Percentiles rank a stretch among this genome's conserved stretches.
phyloP scores from a whole-genome alignment of 2,329 filamentous ascomycete genomes.

The Botryotinia globosa region DNA sequence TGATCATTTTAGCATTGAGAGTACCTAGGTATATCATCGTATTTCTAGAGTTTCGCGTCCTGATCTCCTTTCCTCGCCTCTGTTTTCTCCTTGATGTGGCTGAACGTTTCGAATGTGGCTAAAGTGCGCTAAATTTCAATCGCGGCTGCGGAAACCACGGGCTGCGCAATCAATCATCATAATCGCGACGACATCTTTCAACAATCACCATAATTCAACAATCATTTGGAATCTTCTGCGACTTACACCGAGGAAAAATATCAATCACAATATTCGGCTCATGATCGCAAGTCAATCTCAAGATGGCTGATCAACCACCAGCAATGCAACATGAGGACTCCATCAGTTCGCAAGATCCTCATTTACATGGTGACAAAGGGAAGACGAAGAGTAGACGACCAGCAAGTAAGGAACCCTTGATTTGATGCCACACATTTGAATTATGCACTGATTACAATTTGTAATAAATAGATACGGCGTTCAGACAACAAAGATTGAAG shows the following conservation, averaged over 20 bases:
- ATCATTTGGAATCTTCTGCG: neutral
- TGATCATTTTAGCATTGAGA: neutral
- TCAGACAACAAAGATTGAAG: conserved; percentile 93
- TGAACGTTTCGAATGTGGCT: conserved; percentile 19
- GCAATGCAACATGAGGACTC: conserved; percentile 44
- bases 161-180: conserved; percentile 8
- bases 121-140: conserved; percentile 11
- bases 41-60: neutral
- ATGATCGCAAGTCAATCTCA: conserved; percentile 32
- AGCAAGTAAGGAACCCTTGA: conserved; percentile 61
- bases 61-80: neutral
- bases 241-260: neutral
- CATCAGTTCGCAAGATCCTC: conserved; percentile 53
- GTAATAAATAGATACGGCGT: conserved; percentile 73
- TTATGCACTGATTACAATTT: conserved; percentile 26
- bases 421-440: conserved; percentile 22
- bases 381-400: conserved; percentile 90
- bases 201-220: conserved; percentile 4
- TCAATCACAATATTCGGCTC: conserved; percentile 21
- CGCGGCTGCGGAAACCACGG: conserved; percentile 11
- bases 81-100: conserved; percentile 22
- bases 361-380: conserved; percentile 56
- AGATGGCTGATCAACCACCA: conserved; percentile 36
- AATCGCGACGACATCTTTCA: conserved; percentile 26
- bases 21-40: no score